phyloP scores from a whole-genome alignment of 2,329 filamentous ascomycete species.

The Thielaviopsis ethacetica region DNA sequence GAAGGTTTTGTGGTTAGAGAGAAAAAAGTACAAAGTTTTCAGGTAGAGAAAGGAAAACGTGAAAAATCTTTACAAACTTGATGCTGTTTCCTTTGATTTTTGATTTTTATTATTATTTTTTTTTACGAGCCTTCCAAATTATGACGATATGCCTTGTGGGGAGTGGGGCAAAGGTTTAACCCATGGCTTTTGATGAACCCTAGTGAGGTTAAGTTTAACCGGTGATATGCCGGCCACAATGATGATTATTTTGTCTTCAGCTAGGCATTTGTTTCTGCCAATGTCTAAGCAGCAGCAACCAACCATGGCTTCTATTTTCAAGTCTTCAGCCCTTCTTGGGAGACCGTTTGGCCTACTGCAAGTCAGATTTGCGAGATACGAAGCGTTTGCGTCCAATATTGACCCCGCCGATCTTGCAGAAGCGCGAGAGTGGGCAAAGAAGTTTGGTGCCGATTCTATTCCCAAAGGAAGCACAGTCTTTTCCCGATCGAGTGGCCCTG shows the following conservation, averaged over 20 bases:
- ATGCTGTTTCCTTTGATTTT: neutral
- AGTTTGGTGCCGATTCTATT: conserved; percentile 26
- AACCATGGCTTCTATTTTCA: neutral
- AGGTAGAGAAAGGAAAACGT: neutral
- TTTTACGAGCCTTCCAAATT: neutral
- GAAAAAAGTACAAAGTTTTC: neutral
- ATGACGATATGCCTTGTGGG: neutral
- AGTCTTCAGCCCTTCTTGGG: neutral
- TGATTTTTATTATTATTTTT: too few relatives aligned
- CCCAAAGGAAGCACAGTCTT: conserved; percentile 37
- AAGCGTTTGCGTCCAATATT: conserved; percentile 32
- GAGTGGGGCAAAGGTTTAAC: neutral
- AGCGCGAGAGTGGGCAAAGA: conserved; percentile 33
- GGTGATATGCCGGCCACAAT: neutral
- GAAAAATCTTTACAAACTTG: neutral
- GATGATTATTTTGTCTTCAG: neutral
- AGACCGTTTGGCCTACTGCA: conserved; percentile 17
- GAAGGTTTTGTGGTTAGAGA: neutral
- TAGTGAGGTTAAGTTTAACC: neutral
- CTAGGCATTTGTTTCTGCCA: conserved; percentile 1
- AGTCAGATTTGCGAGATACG: conserved; percentile 23
- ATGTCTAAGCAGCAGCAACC: neutral
- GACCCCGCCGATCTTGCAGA: conserved; percentile 33
- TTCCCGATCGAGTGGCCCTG: conserved; percentile 43
- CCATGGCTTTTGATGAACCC: neutral